Conservation (phyloP, 2,329 filamentous ascomycete genomes). For the Claviceps sorghi region DNA sequence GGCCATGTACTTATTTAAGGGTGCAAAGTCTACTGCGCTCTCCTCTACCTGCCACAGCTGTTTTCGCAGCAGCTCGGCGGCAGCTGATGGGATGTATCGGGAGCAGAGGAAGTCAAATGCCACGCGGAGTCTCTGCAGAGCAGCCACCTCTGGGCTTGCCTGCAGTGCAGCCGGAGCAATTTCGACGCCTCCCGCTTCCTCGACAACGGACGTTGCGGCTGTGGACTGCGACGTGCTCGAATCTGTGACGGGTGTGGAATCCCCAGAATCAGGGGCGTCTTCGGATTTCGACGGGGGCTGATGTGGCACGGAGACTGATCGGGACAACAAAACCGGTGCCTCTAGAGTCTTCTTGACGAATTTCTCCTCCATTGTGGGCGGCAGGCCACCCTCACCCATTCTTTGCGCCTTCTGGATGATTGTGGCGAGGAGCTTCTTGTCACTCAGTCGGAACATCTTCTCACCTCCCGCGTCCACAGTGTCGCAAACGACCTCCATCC, state of each 20-base stretch:
- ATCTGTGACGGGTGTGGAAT: constrained; percentile 12
- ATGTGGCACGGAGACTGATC: constrained; percentile 31
- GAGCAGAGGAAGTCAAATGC: constrained; percentile 50
- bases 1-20: constrained; percentile 55
- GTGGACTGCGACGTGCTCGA: constrained; percentile 30
- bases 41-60: constrained; percentile 22
- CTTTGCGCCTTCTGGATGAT: constrained; percentile 57
- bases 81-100: constrained; percentile 38
- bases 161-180: constrained; percentile 27
- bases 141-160: constrained; percentile 33
- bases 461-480: constrained; percentile 72
- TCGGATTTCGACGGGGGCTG: constrained; percentile 7
- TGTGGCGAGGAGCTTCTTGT: constrained; percentile 51
- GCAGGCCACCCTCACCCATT: constrained; percentile 52
- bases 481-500: constrained; percentile 63
- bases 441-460: constrained; percentile 67
- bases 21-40: constrained; percentile 45
- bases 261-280: constrained; percentile 9
- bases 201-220: constrained; percentile 28
- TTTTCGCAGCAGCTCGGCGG: constrained; percentile 27
- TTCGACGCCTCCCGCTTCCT: constrained; percentile 18
- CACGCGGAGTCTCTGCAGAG: constrained; percentile 49
- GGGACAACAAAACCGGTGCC: constrained; percentile 57
- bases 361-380: constrained; percentile 68
- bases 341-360: constrained; percentile 68